These are phyloP conservation scores for Venturia effusa DNA, from an alignment of 2,329 filamentous ascomycete genomes.

Conservation along the genomic window DNA sequence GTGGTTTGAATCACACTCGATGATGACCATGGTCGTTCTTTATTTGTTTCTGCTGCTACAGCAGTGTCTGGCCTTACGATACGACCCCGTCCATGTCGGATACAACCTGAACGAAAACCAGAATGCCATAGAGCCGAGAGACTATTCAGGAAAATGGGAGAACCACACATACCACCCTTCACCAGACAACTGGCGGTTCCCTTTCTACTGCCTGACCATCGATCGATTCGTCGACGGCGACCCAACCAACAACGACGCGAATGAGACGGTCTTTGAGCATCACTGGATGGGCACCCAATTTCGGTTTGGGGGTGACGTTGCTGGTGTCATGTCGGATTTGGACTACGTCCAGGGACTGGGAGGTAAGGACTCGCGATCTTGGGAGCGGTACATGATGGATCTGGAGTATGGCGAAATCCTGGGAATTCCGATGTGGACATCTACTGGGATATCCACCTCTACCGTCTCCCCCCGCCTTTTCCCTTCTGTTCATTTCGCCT, in stretches of 20 bases:
- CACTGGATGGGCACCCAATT: slow-evolving; percentile 49
- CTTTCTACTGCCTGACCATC: slow-evolving; percentile 46
- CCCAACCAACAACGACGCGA: slow-evolving; percentile 50
- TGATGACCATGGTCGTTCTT: background rate
- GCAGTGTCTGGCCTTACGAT: slow-evolving; percentile 1
- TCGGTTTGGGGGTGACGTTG: slow-evolving; percentile 49
- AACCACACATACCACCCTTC: slow-evolving; percentile 39
- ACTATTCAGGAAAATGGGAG: slow-evolving; percentile 1
- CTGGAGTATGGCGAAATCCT: background rate
- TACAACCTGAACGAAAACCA: slow-evolving; percentile 6
- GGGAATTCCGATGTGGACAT: background rate
- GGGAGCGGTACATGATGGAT: background rate
- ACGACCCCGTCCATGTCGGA: background rate
- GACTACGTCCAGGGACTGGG: slow-evolving; percentile 55
- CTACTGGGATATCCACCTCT: background rate
- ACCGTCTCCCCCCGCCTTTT: too few species aligned
- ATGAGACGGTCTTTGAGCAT: slow-evolving; percentile 48
- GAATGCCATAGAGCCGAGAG: background rate
- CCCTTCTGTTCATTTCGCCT: background rate
- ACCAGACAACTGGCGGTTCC: slow-evolving; percentile 51
- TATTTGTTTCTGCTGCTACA: slow-evolving; percentile 1
- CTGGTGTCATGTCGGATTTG: slow-evolving; percentile 47
- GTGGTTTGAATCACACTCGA: background rate
- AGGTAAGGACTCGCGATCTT: slow-evolving; percentile 35
- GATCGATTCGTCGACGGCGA: slow-evolving; percentile 45